These are phyloP conservation scores for Halophytophthora polymorphica DNA, from an alignment of 352 stramenopile species.

Conservation along the genomic window DNA sequence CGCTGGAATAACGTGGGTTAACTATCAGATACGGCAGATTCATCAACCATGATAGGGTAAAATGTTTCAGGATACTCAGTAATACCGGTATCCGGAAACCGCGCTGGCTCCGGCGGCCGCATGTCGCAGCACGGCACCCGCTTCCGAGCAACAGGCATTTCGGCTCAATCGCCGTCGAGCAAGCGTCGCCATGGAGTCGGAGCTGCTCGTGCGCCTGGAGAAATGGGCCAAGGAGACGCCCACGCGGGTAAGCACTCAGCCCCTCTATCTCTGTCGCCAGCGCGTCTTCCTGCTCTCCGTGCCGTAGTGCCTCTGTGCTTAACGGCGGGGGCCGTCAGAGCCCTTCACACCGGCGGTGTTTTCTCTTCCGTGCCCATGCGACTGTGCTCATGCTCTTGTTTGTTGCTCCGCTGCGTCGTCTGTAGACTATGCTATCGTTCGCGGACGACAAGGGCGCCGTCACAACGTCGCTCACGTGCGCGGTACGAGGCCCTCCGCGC, in stretches of 20 bases:
- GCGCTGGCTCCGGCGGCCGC: conserved; percentile 9
- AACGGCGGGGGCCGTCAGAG: conserved; percentile 4
- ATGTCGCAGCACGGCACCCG: background rate
- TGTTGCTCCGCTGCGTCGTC: conserved; percentile 7
- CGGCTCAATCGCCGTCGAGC: background rate
- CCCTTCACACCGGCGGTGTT: background rate
- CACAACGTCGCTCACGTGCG: conserved; percentile 50
- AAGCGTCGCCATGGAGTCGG: conserved; percentile 46
- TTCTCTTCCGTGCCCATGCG: background rate
- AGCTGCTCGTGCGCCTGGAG: conserved; percentile 69
- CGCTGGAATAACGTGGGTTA: no score
- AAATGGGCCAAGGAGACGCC: conserved; percentile 75
- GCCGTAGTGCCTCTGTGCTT: background rate
- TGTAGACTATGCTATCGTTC: conserved; percentile 75
- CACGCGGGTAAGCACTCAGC: conserved; percentile 29
- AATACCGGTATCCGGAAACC: background rate
- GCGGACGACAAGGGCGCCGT: conserved; percentile 63
- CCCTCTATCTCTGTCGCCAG: conserved; percentile 1
- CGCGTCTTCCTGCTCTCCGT: background rate
- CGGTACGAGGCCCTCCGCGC: conserved; percentile 25
- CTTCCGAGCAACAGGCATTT: no score
- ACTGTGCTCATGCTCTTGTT: conserved; percentile 3
- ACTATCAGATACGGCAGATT: no score
- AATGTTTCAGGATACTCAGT: no score
- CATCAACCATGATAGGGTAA: no score